phyloP scores from a whole-genome alignment of 768 basidiomycete species.

The Boletus rufocinnamomeus region DNA sequence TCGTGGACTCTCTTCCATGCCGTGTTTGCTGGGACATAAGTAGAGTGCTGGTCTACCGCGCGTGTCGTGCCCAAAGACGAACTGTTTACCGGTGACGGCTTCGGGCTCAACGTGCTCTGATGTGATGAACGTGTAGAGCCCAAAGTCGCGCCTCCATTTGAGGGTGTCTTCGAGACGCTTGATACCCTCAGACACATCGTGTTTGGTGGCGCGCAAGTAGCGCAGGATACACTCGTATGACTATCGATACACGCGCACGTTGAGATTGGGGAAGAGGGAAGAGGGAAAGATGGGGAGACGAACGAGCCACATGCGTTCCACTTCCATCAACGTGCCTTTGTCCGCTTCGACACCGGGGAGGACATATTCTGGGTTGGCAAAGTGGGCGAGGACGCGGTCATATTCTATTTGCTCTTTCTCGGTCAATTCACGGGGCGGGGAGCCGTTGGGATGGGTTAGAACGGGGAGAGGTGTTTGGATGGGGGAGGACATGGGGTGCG shows the following conservation, averaged over 20 bases:
- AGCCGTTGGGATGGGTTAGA: constrained; percentile 29
- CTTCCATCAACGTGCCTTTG: constrained; percentile 53
- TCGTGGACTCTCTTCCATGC: constrained; percentile 64
- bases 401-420: constrained; percentile 51
- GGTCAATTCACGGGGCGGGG: constrained; percentile 41
- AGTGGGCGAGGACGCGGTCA: constrained; percentile 59
- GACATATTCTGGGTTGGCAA: constrained; percentile 50
- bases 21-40: constrained; percentile 69
- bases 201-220: constrained; percentile 80
- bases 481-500: constrained; percentile 11
- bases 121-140: constrained; percentile 62
- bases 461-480: constrained; percentile 27
- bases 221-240: constrained; percentile 75
- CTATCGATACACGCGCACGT: constrained; percentile 2
- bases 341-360: constrained; percentile 48
- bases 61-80: constrained; percentile 77
- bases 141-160: constrained; percentile 79
- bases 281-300: constrained; percentile 22
- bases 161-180: constrained; percentile 70
- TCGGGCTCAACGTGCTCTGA: constrained; percentile 72
- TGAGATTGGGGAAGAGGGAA: background rate
- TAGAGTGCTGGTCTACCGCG: constrained; percentile 67
- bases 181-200: constrained; percentile 59
- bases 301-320: constrained; percentile 79
- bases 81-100: constrained; percentile 79